Conservation (phyloP, 192 early-diverging fungal species). For the Obelidium mucronatum region DNA sequence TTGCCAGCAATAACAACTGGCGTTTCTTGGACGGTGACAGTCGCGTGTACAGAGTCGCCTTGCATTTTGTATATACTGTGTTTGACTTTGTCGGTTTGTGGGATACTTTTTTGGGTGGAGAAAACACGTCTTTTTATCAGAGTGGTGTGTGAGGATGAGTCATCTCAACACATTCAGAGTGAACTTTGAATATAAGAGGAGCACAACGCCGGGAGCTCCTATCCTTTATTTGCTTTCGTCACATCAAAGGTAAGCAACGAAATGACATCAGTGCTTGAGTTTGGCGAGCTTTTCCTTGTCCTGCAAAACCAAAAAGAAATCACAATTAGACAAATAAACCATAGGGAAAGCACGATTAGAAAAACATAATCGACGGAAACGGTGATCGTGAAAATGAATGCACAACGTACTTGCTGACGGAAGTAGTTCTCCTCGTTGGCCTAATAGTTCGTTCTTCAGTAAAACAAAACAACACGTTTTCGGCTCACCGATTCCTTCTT, state of each 20-base stretch:
- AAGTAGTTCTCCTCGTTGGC: conserved; percentile 32
- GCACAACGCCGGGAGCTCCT: too few species aligned
- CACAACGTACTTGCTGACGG: conserved; percentile 18
- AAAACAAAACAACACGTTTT: neutral
- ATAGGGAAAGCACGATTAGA: neutral
- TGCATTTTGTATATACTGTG: too few species aligned
- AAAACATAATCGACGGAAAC: conserved; percentile 6
- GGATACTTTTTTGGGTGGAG: too few species aligned
- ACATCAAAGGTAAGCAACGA: neutral
- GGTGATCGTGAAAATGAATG: neutral
- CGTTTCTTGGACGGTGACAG: neutral
- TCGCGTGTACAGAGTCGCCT: neutral
- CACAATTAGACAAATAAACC: neutral
- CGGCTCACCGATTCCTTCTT: conserved; percentile 24
- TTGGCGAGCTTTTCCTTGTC: conserved; percentile 38
- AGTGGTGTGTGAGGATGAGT: too few species aligned
- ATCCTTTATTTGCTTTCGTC: too few species aligned
- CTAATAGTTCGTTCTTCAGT: neutral
- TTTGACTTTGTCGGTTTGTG: too few species aligned
- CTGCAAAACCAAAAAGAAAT: too few species aligned
- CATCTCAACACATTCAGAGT: too few species aligned
- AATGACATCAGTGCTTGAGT: conserved; percentile 22
- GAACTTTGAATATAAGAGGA: too few species aligned
- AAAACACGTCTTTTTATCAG: too few species aligned
- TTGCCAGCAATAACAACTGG: neutral